Conservation (phyloP, 192 early-diverging fungal genomes). For the Backusella sp. region DNA sequence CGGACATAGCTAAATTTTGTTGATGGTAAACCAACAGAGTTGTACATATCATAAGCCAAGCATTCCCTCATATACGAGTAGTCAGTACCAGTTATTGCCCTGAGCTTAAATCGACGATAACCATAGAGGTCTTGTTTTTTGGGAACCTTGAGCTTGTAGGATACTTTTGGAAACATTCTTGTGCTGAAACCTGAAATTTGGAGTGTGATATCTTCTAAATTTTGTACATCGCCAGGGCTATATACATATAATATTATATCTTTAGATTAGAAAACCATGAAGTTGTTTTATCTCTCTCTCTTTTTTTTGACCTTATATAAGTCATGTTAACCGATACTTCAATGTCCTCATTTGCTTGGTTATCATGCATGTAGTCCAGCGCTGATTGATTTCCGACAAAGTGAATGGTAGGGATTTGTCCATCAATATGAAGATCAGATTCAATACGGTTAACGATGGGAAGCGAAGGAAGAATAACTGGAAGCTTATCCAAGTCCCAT, state of each 20-base stretch:
- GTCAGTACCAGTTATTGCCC: conserved; percentile 2
- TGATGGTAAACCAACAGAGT: background rate
- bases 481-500: background rate
- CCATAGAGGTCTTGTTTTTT: background rate
- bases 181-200: background rate
- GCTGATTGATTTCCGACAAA: conserved; percentile 7
- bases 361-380: background rate
- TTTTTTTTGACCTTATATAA: conserved; percentile 9
- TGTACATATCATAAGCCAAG: conserved; percentile 3
- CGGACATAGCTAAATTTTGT: background rate
- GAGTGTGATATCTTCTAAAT: background rate
- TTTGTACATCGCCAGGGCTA: background rate
- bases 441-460: background rate
- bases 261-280: background rate
- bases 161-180: background rate
- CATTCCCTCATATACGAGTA: background rate
- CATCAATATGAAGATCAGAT: conserved; percentile 6
- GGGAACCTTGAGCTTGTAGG: conserved; percentile 1
- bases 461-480: conserved; percentile 6
- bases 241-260: background rate
- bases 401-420: conserved; percentile 5
- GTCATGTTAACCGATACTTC: background rate
- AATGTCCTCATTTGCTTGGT: background rate
- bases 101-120: conserved; percentile 4
- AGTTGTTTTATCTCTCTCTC: too few relatives aligned